Evolutionary conservation across 2,329 filamentous ascomycete species (phyloP), one percentile per base, ranked within the genome.

Genomic region (Helminthosporium solani): DNA sequence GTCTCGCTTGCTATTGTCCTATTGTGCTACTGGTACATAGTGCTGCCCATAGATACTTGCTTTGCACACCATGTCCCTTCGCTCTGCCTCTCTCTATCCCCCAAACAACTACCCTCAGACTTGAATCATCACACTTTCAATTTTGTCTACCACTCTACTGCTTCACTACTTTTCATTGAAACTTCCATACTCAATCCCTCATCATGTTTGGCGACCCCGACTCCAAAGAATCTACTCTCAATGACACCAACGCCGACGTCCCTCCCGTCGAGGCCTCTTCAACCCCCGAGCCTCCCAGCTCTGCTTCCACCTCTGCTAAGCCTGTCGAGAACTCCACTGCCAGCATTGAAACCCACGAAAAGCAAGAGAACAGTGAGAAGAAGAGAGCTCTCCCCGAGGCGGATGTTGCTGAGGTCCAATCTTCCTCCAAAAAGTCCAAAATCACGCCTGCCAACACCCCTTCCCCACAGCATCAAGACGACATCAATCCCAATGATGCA

Each of bases 401-500:
- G n/a, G n/a, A n/a, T 7, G 20, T 40, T 37, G 30, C 19, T 31
- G 46, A 42, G 7, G 41, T 49, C 8, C 47, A 53, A 33, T 44
- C 53, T 20, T 41, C 16, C 27, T 52, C n/a, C 41, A 61, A 62
- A 43, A 61, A 57, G 42, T 37, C 33, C 34, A 59, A 58, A 43
- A 44, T 35, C 41, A 28, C 34, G 16, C 14, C 40, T 12, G n/a
- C 20, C 31, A 39, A 25, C 6, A 15, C 5, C 11, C 25, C 36
- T 11, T 12, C 38, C 20, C 28, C 39, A 14, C 15, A 40, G 7
- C 18, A 40, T 9, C 42, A 53, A 16, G 33, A 36, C 14, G 23
- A 28, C 39, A 19, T 43, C 33, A 9, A n/a, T 8, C 57, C 65
- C 36, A 63, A 63, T 30, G 50, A 55, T 30, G 52, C 67, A 30